Evolutionary conservation across 169 alveolate species (phyloP).

Genomic region (Perkinsus marinus): DNA sequence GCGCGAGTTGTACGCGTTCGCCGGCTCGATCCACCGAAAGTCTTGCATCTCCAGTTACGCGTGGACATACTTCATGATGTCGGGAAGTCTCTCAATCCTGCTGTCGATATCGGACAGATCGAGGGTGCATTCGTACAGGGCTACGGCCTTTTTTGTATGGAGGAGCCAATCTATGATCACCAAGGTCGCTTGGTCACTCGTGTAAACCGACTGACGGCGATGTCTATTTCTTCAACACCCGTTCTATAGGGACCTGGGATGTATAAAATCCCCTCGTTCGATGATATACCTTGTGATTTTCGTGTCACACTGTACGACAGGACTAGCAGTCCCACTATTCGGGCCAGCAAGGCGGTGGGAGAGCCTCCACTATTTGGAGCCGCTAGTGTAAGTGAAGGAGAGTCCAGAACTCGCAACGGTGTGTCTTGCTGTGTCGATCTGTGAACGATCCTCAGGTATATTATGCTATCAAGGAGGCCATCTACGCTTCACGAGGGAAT

Average conservation of each 20-base stretch:
- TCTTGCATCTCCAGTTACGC: too few relatives aligned
- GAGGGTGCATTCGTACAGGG: conserved; percentile 33
- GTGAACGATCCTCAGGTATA: not conserved
- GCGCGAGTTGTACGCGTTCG: not conserved
- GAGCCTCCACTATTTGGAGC: conserved; percentile 2
- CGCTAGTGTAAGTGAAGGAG: not conserved
- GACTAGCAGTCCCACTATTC: not conserved
- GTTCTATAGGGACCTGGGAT: not conserved
- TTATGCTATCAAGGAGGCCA: not conserved
- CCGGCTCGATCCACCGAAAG: too few relatives aligned
- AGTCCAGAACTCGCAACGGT: not conserved
- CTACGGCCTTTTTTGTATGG: conserved; percentile 12
- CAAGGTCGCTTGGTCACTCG: not conserved
- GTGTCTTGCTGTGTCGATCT: too few relatives aligned
- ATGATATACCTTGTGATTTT: not conserved
- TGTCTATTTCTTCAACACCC: not conserved
- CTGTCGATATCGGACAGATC: conserved; percentile 24
- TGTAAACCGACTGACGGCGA: not conserved
- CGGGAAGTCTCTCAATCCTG: conserved; percentile 18
- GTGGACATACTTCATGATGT: conserved; percentile 17
- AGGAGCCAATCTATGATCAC: conserved; percentile 3
- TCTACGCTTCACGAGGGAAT: not conserved
- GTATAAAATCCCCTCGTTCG: not conserved
- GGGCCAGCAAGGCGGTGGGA: not conserved
- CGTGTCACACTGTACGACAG: not conserved